Evolutionary conservation across 2,329 filamentous ascomycete species (phyloP), one percentile per base, ranked within the genome.

Genomic region (Thielaviopsis populi): DNA sequence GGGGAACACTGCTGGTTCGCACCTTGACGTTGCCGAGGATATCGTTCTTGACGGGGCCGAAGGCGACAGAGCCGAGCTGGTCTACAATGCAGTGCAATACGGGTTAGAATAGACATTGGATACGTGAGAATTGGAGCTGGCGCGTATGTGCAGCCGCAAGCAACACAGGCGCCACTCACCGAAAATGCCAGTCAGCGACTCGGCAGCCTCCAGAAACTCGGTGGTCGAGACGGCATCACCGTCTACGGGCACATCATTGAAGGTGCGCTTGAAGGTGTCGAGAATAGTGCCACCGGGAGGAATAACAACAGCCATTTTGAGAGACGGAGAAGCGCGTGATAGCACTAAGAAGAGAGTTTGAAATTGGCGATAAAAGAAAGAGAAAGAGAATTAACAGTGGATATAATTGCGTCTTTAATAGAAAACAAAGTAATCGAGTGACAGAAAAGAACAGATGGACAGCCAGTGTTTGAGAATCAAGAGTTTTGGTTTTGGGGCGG

Each of bases 11-110:
- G 53, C 53, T 0, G 30, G 27, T 15, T 48, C 73, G 68, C 74
- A 94, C 90, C 83, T 91, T 91, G 77, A 97, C 83, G 77, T 99
- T 99, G 73, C 89, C 89, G 59, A 83, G 75, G 79, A 99, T 88
- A 75, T 99, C 94, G 69, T 77, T 87, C 82, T 96, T 96, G 73
- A 97, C 92, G 30, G 89, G 88, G 63, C 80, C 84, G 77, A 99
- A 97, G 68, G 91, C 91, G 41, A 87, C 83, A 54, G 82, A 80
- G 67, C 84, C 84, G 62, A 87, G 78, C 64, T 80, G 75, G 73
- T 87, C 84, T 86, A 64, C 3, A 42, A 48, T 15, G 17, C 33
- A 37, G 41, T 17, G 15, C 11, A 27, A 43, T 13, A 40, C 2
- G 24, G 13, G 15, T 27, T 19, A 22, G 19, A 24, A 48, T 13